phyloP scores from a whole-genome alignment of 78 protist species.

The Dictyostelium intermedium region DNA sequence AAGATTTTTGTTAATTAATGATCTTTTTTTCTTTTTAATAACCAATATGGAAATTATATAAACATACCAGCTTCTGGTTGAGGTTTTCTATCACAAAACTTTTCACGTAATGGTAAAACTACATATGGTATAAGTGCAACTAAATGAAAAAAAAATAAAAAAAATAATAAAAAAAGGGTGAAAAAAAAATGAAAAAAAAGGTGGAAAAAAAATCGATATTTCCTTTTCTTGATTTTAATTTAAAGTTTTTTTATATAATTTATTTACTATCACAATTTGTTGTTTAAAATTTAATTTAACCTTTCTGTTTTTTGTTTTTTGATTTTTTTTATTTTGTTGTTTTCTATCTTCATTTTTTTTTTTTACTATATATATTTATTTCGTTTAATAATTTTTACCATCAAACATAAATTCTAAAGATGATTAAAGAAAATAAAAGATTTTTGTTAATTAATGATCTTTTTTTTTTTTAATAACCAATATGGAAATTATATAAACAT shows the following conservation, averaged over 20 bases:
- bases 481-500: neutral
- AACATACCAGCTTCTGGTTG: conserved; percentile 14
- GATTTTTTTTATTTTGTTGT: too few relatives aligned
- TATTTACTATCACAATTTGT: conserved; percentile 2
- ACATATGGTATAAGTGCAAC: neutral
- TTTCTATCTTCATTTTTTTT: neutral
- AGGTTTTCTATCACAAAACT: neutral
- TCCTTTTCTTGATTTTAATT: neutral
- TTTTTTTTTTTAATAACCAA: neutral
- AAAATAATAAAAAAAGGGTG: neutral
- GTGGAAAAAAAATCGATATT: neutral
- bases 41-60: too few relatives aligned
- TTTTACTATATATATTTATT: neutral
- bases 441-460: neutral
- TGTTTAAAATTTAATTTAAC: neutral
- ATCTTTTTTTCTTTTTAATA: neutral
- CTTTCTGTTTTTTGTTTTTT: neutral
- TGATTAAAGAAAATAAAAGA: neutral
- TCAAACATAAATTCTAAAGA: neutral
- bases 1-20: neutral
- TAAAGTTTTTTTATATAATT: neutral
- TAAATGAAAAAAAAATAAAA: neutral
- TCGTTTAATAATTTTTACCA: neutral
- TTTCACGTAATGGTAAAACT: conserved; percentile 9
- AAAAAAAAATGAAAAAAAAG: neutral